Base-by-base conservation (phyloP, 2,329 filamentous ascomycete species). In the Fonsecaea nubica region DNA sequence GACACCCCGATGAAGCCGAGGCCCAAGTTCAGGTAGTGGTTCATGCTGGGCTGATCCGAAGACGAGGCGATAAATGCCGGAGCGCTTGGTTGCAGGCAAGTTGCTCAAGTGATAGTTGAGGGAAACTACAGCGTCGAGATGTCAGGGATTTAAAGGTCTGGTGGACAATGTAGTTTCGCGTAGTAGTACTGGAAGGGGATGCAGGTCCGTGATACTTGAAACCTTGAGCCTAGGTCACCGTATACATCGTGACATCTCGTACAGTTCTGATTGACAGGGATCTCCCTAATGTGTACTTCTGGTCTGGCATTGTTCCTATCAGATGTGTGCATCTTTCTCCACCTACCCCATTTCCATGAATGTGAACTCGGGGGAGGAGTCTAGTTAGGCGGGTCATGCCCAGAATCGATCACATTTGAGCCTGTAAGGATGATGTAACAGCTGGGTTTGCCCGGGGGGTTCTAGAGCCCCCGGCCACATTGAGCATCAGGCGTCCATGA, bases 1-100 rank as follows among this genome's bases (percentile, higher is more conserved):
- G 64, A 64, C 8, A 50, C 21, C 3, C 55, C 45, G 13, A 66
- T 12, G 30, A 70, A 60, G 21, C 68, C 68, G 36, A 63, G 48
- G 48, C 25, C 52, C 40, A 62, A 36, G 2, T 38, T 21, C 4
- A 62, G 40, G 40, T 68, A 70, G 18, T 54, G 33, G 25, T 60
- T 50, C 68, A 70, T 69, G 13, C 36, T 58, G 40, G 52, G 21
- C 9, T 21, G 21, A 53, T 21, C 7, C 1, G 8, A 58, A 40
- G 3, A 12, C 35, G 48, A 59, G 15, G 32, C 30, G 9, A 9
- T 12, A 25, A 21, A 25, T 13, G 18, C 5, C 10, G 45, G 21
- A 50, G 45, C 18, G 4, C 21, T 8, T 32, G 30, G 30, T 18
- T 59, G 40, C 13, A 18, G n/a, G 57, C 10, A n/a, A 50, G 15